These are phyloP conservation scores for Debaryomycetaceae sp. DNA, from an alignment of 1,139 yeast genomes.

Conservation along the genomic window DNA sequence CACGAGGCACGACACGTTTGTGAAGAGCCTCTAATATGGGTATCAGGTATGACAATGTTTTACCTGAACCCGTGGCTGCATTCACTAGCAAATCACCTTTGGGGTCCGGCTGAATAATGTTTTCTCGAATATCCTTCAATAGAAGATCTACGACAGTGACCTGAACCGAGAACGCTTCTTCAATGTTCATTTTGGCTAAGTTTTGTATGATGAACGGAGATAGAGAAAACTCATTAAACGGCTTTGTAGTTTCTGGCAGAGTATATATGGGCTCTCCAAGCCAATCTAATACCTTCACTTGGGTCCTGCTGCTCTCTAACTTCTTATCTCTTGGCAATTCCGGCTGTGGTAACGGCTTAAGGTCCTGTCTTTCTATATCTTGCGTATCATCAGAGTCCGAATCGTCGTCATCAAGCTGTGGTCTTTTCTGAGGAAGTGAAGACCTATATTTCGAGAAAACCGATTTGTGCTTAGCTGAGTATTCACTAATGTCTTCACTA, in stretches of 20 bases:
- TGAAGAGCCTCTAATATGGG: slow-evolving; percentile 75
- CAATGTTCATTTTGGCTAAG: slow-evolving; percentile 42
- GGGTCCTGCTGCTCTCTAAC: slow-evolving; percentile 16
- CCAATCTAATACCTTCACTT: slow-evolving; percentile 52
- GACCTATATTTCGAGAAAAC: slow-evolving; percentile 29
- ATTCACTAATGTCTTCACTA: slow-evolving; percentile 14
- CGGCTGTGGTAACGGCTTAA: slow-evolving; percentile 86
- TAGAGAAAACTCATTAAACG: slow-evolving; percentile 40
- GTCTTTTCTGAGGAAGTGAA: slow-evolving; percentile 8
- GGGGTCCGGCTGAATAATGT: slow-evolving; percentile 53
- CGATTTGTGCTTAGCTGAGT: slow-evolving; percentile 26
- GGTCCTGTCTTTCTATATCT: slow-evolving; percentile 40
- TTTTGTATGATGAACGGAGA: slow-evolving; percentile 44
- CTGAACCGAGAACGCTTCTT: slow-evolving; percentile 76
- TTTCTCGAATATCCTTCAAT: slow-evolving; percentile 44
- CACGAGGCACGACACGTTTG: slow-evolving; percentile 62
- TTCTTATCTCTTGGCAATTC: slow-evolving; percentile 51
- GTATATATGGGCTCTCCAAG: slow-evolving; percentile 60
- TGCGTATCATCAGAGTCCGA: slow-evolving; percentile 15
- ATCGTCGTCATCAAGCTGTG: slow-evolving; percentile 3
- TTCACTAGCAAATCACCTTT: slow-evolving; percentile 80
- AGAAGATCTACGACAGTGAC: slow-evolving; percentile 59
- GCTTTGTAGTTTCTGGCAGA: slow-evolving; percentile 36
- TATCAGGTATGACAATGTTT: slow-evolving; percentile 83
- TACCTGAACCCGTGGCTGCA: slow-evolving; percentile 97